Base-by-base conservation (phyloP, 768 basidiomycete species). In the Pleurotus platypus region DNA sequence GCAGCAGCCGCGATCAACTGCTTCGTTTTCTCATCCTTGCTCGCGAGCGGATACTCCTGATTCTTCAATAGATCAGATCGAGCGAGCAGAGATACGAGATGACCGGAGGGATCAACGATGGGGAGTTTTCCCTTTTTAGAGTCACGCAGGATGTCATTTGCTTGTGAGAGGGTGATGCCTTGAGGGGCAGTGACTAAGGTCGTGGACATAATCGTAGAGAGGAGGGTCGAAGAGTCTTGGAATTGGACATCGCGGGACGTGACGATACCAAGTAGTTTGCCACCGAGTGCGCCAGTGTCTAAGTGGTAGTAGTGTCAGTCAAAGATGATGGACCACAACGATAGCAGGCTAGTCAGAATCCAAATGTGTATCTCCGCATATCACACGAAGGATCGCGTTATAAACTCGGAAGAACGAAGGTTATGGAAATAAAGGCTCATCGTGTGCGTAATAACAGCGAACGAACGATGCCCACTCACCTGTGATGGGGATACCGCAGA, bases 81-180 rank as follows among this genome's bases (percentile, higher is more conserved):
- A 2, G 96, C 94, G 56, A 99, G 87, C 61, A 99, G 92, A 16
- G 89, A 86, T 26, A 82, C 77, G 55, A 93, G 86, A 58, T 83
- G 75, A 48, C 88, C 87, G 46, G 81, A 66, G 7, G 69, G 60
- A 70, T 92, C 85, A 62, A 92, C 75, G 66, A 92, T 86, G 37
- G 95, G 97, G 1, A 98, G 85, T 70, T 99, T 99, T 53, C 97
- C 97, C 78, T 97, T 98, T 71, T 98, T 98, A 26, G 89, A 96
- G 70, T 92, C 87, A 40, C 95, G 93, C 20, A 99, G 87, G 66
- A 99, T 90, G 67, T 85, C 78, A 77, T 99, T 98, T 60, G 97
- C 97, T 71, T 97, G 87, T 37, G 81, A 67, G 43, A 99, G 87
- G 3, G 93, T 97, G 64, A 98, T 87, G 22, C 97, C 96, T 62